Conservation (phyloP, 225 moss, liverwort and hornwort species). For the Lunularia cruciata region DNA sequence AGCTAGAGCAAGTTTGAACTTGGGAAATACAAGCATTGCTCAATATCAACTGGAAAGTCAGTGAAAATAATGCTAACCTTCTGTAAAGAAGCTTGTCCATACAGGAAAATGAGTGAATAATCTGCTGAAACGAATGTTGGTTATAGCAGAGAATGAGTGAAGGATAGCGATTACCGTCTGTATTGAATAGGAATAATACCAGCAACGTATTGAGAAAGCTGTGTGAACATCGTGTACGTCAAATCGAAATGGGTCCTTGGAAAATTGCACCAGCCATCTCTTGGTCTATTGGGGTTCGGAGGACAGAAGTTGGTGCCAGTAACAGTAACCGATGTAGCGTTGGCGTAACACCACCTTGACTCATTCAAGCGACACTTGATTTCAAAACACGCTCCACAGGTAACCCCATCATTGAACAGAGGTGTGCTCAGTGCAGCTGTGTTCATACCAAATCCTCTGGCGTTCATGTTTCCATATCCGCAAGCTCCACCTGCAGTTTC, state of each 20-base stretch:
- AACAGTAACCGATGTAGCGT: slow-evolving; percentile 24
- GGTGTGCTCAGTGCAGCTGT: slow-evolving; percentile 27
- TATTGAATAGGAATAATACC: slow-evolving; percentile 40
- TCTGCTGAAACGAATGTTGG: not conserved
- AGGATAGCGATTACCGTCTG: slow-evolving; percentile 33
- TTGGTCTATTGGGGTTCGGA: slow-evolving; percentile 27
- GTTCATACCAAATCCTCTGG: slow-evolving; percentile 22
- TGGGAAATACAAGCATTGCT: not conserved
- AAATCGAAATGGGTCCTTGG: slow-evolving; percentile 36
- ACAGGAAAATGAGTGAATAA: too few relatives aligned
- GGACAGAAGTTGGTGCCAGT: slow-evolving; percentile 50
- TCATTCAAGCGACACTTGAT: slow-evolving; percentile 26
- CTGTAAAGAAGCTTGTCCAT: too few relatives aligned
- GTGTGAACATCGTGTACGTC: slow-evolving; percentile 28
- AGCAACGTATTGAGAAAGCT: slow-evolving; percentile 21
- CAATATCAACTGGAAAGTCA: not conserved
- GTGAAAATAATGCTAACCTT: too few relatives aligned
- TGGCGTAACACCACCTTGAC: slow-evolving; percentile 28
- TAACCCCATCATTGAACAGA: slow-evolving; percentile 27
- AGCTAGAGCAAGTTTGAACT: not conserved
- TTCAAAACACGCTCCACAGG: slow-evolving; percentile 41
- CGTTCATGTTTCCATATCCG: slow-evolving; percentile 24
- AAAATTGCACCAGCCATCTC: slow-evolving; percentile 41
- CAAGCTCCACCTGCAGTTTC: slow-evolving; percentile 40
- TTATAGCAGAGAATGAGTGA: too few relatives aligned